Evolutionary conservation across 768 basidiomycete species (phyloP).

Genomic region (Leccinum truebloodii): DNA sequence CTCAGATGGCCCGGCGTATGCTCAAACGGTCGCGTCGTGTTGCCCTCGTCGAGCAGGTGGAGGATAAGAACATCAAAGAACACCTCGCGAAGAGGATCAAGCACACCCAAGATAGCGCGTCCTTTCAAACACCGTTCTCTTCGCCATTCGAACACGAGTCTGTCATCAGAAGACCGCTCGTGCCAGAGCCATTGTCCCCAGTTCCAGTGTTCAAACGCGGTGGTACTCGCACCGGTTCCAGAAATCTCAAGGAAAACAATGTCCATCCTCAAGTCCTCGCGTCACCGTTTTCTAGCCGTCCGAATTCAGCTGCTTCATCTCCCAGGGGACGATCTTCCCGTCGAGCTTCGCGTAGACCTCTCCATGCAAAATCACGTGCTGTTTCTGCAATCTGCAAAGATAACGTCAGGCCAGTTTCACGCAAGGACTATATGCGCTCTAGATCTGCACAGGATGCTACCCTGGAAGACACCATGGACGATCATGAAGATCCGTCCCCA

Average conservation of each 20-base stretch:
- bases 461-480: constrained; percentile 2
- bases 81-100: constrained; percentile 38
- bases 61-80: constrained; percentile 25
- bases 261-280: constrained; percentile 32
- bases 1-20: constrained; percentile 47
- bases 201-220: constrained; percentile 39
- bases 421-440: constrained; percentile 31
- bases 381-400: constrained; percentile 35
- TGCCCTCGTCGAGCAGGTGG: constrained; percentile 22
- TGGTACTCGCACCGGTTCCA: constrained; percentile 41
- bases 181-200: constrained; percentile 43
- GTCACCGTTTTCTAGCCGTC: constrained; percentile 50
- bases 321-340: constrained; percentile 25
- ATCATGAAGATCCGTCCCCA: constrained; percentile 1
- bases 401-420: constrained; percentile 14
- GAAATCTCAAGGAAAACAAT: constrained; percentile 42
- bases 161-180: constrained; percentile 19
- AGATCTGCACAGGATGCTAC: constrained; percentile 11
- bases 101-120: constrained; percentile 16
- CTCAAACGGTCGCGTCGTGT: constrained; percentile 49
- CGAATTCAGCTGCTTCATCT: constrained; percentile 41
- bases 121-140: constrained; percentile 27
- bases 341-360: constrained; percentile 19
- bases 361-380: constrained; percentile 40
- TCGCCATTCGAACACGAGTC: constrained; percentile 26